Evolutionary conservation across 2,329 filamentous ascomycete species (phyloP).

Genomic region (Fusarium pseudocircinatum): DNA sequence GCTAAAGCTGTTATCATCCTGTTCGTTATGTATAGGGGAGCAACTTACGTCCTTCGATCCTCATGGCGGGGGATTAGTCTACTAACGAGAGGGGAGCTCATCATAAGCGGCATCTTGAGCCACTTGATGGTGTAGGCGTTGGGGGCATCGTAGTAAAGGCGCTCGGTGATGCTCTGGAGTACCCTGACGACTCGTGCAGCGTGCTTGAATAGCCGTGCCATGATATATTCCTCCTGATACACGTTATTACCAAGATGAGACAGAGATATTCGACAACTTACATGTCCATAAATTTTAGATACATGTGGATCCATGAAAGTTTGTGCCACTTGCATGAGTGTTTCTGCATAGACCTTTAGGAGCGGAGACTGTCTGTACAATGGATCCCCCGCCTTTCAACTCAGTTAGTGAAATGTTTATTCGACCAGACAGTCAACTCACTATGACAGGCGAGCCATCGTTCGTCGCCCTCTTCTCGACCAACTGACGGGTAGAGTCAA

Average conservation of each 20-base stretch:
- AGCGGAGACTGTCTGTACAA: neutral
- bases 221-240: neutral
- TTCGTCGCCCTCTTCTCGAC: neutral
- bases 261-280: neutral
- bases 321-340: neutral
- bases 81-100: neutral
- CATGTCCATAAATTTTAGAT: neutral
- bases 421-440: neutral
- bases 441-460: neutral
- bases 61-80: too few species aligned
- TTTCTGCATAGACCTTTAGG: neutral
- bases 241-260: fast-evolving
- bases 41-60: too few species aligned
- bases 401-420: neutral
- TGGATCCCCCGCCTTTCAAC: neutral
- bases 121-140: too few species aligned
- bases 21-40: fast-evolving
- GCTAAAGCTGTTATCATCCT: neutral
- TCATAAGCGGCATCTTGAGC: neutral
- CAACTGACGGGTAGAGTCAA: neutral
- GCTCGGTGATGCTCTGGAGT: neutral
- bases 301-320: neutral
- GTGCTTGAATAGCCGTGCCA: neutral
- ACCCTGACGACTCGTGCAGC: neutral
- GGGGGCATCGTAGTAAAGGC: neutral